Percentiles rank a stretch among this genome's conserved stretches.
phyloP scores from a whole-genome alignment of 176 grass and related monocot species.

The Microstegium vimineum region DNA sequence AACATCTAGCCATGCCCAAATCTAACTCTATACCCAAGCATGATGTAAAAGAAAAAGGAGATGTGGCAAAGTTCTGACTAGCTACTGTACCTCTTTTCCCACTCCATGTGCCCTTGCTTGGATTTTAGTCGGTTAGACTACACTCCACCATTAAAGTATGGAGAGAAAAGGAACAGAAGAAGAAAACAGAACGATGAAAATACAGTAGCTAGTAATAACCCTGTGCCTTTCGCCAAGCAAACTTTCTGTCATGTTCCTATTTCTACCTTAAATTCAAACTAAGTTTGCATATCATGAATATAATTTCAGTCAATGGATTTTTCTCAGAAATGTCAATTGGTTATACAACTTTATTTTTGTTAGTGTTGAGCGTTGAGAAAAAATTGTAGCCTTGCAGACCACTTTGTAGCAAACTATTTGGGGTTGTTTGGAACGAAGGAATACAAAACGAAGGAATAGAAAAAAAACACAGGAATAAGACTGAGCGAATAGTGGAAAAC shows the following conservation, averaged over 20 bases:
- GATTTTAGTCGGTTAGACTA: neutral
- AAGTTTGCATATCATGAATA: neutral
- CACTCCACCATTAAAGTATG: neutral
- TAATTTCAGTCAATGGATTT: neutral
- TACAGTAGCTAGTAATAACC: neutral
- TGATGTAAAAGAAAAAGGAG: neutral
- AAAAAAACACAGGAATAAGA: too few species aligned
- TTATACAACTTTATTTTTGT: neutral
- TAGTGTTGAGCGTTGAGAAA: neutral
- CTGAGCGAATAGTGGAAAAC: too few species aligned
- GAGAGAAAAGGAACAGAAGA: too few species aligned
- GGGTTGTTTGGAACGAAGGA: too few species aligned
- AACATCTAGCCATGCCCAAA: neutral
- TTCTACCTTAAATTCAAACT: too few species aligned
- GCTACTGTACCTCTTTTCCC: neutral
- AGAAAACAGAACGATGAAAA: neutral
- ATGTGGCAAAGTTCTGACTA: slow-evolving; percentile 2
- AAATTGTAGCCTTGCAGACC: neutral
- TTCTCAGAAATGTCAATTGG: neutral
- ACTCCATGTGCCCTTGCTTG: neutral
- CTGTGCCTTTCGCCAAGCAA: neutral
- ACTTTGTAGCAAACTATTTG: neutral
- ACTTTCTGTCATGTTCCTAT: neutral
- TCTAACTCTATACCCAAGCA: neutral
- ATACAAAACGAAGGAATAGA: too few species aligned